phyloP scores from a whole-genome alignment of 164 flowering plant species.

The Akebia trifoliata region DNA sequence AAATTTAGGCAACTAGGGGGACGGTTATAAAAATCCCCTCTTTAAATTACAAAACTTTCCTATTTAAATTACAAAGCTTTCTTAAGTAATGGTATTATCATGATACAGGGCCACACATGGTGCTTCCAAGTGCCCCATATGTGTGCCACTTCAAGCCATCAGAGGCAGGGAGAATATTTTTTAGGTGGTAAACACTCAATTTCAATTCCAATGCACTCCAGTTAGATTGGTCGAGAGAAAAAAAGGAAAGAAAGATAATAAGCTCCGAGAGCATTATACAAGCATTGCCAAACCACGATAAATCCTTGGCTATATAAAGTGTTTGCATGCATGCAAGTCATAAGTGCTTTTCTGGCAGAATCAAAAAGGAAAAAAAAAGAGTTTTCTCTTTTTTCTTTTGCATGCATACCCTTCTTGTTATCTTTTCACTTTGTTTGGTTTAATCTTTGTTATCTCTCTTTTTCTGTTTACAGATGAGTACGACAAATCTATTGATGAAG shows the following conservation, averaged over 20 bases:
- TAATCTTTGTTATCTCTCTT: background rate
- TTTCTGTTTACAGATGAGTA: conserved; percentile 37
- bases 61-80: too few relatives aligned
- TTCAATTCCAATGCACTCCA: background rate
- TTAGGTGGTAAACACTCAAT: background rate
- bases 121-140: background rate
- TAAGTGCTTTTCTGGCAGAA: background rate
- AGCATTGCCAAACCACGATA: background rate
- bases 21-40: too few relatives aligned
- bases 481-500: conserved; percentile 41
- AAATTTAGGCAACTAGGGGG: too few relatives aligned
- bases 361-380: background rate
- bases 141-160: background rate
- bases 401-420: background rate
- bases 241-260: background rate
- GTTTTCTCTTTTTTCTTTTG: conserved; percentile 3
- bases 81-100: too few relatives aligned
- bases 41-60: too few relatives aligned
- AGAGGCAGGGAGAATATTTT: background rate
- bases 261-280: background rate
- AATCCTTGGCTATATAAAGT: background rate
- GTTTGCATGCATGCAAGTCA: background rate
- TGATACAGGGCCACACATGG: background rate
- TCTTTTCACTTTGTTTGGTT: background rate
- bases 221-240: background rate